Conservation (phyloP, 1,284 basidiomycete genomes). For the Apiotrichum domesticum region DNA sequence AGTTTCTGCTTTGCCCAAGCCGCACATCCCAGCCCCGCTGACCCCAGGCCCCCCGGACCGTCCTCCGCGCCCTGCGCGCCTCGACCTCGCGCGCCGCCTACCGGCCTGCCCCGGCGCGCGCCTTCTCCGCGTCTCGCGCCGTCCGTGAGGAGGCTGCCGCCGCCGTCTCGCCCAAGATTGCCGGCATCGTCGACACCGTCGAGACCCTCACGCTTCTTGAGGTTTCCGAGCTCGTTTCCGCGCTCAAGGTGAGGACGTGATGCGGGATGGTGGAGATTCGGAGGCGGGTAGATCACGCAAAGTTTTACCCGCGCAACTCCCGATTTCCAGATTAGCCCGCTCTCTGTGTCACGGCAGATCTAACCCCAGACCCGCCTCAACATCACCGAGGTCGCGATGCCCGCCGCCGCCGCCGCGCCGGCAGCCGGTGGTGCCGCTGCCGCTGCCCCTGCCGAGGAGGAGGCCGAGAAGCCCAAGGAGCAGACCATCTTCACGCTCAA, state of each 20-base stretch:
- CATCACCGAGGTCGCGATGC: slow-evolving; percentile 97
- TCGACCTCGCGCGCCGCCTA: slow-evolving; percentile 16
- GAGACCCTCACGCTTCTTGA: slow-evolving; percentile 84
- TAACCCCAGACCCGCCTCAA: slow-evolving; percentile 72
- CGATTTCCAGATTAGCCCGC: neutral
- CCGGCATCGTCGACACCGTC: slow-evolving; percentile 87
- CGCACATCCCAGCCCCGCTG: neutral
- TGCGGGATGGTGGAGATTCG: too few species aligned
- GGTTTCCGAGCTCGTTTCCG: slow-evolving; percentile 89
- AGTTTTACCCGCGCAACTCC: too few species aligned
- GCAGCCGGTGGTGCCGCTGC: slow-evolving; percentile 53
- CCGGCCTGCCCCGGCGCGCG: slow-evolving; percentile 14
- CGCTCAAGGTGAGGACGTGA: slow-evolving; percentile 66
- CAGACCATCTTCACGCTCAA: slow-evolving; percentile 93
- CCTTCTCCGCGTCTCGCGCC: slow-evolving; percentile 28
- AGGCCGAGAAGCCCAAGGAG: slow-evolving; percentile 91
- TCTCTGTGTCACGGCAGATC: neutral
- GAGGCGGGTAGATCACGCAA: too few species aligned
- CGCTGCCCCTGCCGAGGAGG: slow-evolving; percentile 49
- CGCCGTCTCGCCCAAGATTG: slow-evolving; percentile 56
- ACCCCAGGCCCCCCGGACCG: slow-evolving; percentile 18
- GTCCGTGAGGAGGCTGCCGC: slow-evolving; percentile 21
- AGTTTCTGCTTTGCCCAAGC: too few species aligned
- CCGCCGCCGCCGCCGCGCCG: slow-evolving; percentile 63
- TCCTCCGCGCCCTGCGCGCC: slow-evolving; percentile 23